phyloP scores from a whole-genome alignment of 208 protist species.

The Trypanosoma congolense region DNA sequence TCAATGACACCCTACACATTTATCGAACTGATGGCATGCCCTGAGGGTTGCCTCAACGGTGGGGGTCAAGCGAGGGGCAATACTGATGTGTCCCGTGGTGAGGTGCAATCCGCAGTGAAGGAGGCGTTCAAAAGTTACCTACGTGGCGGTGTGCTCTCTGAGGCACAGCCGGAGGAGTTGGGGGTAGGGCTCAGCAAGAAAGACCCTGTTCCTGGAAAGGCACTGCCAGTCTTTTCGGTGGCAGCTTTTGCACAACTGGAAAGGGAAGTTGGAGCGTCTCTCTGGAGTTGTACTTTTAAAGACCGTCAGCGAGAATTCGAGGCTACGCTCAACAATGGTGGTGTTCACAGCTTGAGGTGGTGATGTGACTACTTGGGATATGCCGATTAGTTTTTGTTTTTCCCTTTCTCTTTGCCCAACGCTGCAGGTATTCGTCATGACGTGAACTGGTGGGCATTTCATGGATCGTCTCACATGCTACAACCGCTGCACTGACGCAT shows the following conservation, averaged over 20 bases:
- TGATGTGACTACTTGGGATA: conserved; percentile 20
- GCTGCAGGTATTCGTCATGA: too few species aligned
- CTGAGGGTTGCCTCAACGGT: conserved; percentile 95
- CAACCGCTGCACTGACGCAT: too few species aligned
- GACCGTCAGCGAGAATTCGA: conserved; percentile 81
- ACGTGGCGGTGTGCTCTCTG: background rate
- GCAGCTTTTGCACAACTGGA: conserved; percentile 23
- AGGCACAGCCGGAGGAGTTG: background rate
- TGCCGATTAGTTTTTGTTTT: conserved; percentile 2
- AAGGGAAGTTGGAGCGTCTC: conserved; percentile 20
- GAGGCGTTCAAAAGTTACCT: conserved; percentile 11
- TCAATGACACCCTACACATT: conserved; percentile 73
- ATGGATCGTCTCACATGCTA: too few species aligned
- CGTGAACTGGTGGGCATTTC: too few species aligned
- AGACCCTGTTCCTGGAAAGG: background rate
- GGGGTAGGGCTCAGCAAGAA: background rate
- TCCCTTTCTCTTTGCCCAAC: conserved; percentile 11
- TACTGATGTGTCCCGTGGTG: conserved; percentile 1
- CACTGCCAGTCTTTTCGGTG: conserved; percentile 22
- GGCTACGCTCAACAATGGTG: conserved; percentile 28
- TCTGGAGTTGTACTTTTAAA: conserved; percentile 53
- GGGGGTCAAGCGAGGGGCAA: conserved; percentile 87
- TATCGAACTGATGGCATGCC: conserved; percentile 98
- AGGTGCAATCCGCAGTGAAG: conserved; percentile 16
- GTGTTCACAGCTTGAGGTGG: conserved; percentile 76